These are phyloP conservation scores for Phlyctochytrium arcticum DNA, from an alignment of 192 early-diverging fungal genomes.

Conservation along the genomic window DNA sequence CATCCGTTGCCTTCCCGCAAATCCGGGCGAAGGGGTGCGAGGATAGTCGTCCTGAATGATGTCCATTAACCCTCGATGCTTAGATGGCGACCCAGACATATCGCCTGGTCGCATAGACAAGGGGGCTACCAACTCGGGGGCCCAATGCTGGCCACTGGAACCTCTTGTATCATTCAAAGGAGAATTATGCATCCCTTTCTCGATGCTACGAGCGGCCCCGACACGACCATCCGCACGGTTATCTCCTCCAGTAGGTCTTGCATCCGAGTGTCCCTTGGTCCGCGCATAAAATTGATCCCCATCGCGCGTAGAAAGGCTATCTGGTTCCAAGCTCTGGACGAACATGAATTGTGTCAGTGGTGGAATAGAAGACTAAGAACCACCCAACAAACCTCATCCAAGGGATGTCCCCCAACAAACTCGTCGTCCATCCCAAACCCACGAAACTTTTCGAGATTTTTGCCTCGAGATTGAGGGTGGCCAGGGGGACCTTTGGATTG, in stretches of 20 bases:
- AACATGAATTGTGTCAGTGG: not conserved
- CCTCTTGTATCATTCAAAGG: slow-evolving; percentile 3
- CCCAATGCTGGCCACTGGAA: not conserved
- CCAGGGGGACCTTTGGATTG: slow-evolving; percentile 11
- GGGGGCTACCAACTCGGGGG: not conserved
- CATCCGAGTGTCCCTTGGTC: not conserved
- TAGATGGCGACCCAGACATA: slow-evolving; percentile 19
- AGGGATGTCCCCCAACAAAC: slow-evolving; percentile 22
- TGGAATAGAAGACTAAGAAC: not conserved
- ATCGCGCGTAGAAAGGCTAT: slow-evolving; percentile 21
- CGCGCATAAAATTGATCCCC: not conserved
- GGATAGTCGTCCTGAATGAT: slow-evolving; percentile 38
- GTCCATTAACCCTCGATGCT: slow-evolving; percentile 34
- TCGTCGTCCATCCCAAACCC: slow-evolving; percentile 22
- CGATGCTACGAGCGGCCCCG: not conserved
- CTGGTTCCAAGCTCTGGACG: slow-evolving; percentile 26
- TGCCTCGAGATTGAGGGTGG: not conserved
- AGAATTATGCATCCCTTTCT: not conserved
- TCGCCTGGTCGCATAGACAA: slow-evolving; percentile 9
- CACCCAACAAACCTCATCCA: slow-evolving; percentile 35
- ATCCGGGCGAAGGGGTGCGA: slow-evolving; percentile 38
- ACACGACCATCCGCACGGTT: not conserved
- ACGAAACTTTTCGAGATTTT: slow-evolving; percentile 22
- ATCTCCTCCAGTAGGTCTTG: not conserved
- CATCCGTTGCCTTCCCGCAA: slow-evolving; percentile 13